Conservation (phyloP, 2,329 filamentous ascomycete genomes). For the Botrytis aclada region DNA sequence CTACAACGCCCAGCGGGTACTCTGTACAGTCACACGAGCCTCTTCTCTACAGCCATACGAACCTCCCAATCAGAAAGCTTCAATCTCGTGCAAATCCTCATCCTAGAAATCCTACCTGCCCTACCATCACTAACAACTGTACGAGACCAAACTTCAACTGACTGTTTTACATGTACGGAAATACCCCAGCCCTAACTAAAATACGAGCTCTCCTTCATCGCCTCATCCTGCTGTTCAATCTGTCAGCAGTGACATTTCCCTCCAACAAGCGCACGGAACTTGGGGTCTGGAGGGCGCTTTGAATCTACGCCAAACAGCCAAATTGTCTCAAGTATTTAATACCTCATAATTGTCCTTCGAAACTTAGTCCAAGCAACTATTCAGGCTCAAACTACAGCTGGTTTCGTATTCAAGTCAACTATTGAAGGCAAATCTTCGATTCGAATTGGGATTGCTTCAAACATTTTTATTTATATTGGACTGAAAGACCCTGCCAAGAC, state of each 20-base stretch:
- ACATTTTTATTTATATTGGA: background rate
- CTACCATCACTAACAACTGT: background rate
- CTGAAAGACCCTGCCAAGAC: background rate
- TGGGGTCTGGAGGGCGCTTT: background rate
- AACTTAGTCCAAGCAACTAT: background rate
- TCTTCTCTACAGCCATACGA: background rate
- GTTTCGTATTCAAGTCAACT: background rate
- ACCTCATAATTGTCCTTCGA: background rate
- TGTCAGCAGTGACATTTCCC: background rate
- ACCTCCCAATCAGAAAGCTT: background rate
- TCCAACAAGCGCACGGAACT: background rate
- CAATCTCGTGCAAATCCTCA: background rate
- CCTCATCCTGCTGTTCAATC: background rate
- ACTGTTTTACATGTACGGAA: background rate
- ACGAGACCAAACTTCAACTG: background rate
- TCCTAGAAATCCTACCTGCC: background rate
- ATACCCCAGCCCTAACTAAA: background rate
- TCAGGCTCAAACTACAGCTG: background rate
- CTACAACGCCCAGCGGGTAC: background rate
- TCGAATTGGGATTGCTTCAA: background rate
- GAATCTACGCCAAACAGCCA: background rate
- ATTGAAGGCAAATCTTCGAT: background rate
- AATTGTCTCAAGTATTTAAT: conserved; percentile 5
- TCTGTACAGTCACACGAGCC: background rate
- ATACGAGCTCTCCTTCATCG: background rate